Evolutionary conservation across 116 monocot genomes (phyloP), one percentile per base, ranked within the genome.

Genomic region (Phalaenopsis hybrid): DNA sequence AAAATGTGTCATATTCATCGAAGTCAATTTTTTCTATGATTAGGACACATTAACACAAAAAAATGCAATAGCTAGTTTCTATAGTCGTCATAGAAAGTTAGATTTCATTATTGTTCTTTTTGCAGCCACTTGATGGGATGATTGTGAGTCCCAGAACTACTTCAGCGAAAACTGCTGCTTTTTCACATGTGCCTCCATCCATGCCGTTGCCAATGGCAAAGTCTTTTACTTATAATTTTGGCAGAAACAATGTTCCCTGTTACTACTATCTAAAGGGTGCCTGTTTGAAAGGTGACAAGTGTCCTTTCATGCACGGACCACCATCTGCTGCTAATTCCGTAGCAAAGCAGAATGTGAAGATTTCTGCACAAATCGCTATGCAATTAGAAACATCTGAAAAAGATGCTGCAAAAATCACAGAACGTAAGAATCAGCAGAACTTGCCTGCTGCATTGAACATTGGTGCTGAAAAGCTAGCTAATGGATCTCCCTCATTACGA

Each of bases 271-370:
- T 86, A 17, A 90, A 84, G 79, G 93, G 93, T 13, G 82, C 79
- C 44, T 93, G 93, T 70, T 58, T 89, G 44, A 93, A 90, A 81
- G 93, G 90, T n/a, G 90, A 90, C 17, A 82, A 25, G 79, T 93
- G 93, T 49, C 79, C 85, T 20, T 93, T 90, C 89, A 78, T 87
- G 85, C 93, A 93, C 76, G 87, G 80, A 34, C 84, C 85, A 21
- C 82, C 78, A 21, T 41, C 88, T 16, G 37, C 78, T 55, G 80
- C 46, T 16, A 83, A 78, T 73, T 48, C 63, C 79, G 68, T 67
- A 61, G n/a, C 75, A 33, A 79, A 83, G 65, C 80, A 57, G 57
- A 50, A 18, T 43, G 43, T 80, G 44, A 87, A 76, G 43, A 15
- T 55, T 55, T 55, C 55, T 55, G 55, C 55, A 55, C 55, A 55